These are phyloP conservation scores for Ascochyta koolunga DNA, from an alignment of 2,329 filamentous ascomycete genomes.

Conservation along the genomic window DNA sequence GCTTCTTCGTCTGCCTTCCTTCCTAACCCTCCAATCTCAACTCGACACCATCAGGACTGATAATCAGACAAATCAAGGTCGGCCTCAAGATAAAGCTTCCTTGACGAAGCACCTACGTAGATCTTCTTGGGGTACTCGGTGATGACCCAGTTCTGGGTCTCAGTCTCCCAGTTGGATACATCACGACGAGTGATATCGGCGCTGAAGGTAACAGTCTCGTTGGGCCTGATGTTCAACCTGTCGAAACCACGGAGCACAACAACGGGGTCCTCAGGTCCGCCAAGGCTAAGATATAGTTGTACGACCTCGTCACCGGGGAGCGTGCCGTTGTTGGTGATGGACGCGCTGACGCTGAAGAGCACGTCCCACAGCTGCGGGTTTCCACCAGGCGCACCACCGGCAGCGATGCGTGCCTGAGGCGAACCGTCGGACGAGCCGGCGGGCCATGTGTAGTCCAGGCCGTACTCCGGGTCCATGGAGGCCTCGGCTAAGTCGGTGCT, in stretches of 20 bases:
- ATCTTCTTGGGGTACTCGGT: constrained; percentile 63
- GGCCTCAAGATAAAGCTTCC: constrained; percentile 59
- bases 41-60: constrained; percentile 1
- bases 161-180: constrained; percentile 83
- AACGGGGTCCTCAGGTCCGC: constrained; percentile 73
- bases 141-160: constrained; percentile 82
- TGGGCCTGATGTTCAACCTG: constrained; percentile 72
- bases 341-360: constrained; percentile 70
- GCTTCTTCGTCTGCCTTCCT: neutral
- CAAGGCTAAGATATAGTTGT: constrained; percentile 79
- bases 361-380: constrained; percentile 71
- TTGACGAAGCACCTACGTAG: constrained; percentile 64
- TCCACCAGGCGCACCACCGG: constrained; percentile 68
- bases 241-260: constrained; percentile 80
- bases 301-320: constrained; percentile 72
- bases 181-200: constrained; percentile 78
- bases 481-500: constrained; percentile 63
- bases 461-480: constrained; percentile 65
- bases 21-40: neutral
- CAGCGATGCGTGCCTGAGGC: constrained; percentile 65
- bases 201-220: constrained; percentile 69
- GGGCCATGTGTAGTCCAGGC: constrained; percentile 64
- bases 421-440: constrained; percentile 61
- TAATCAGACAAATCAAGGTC: constrained; percentile 31
- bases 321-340: constrained; percentile 73